Conservation (phyloP, 305 asterid genomes). For the Solanum hybrid region DNA sequence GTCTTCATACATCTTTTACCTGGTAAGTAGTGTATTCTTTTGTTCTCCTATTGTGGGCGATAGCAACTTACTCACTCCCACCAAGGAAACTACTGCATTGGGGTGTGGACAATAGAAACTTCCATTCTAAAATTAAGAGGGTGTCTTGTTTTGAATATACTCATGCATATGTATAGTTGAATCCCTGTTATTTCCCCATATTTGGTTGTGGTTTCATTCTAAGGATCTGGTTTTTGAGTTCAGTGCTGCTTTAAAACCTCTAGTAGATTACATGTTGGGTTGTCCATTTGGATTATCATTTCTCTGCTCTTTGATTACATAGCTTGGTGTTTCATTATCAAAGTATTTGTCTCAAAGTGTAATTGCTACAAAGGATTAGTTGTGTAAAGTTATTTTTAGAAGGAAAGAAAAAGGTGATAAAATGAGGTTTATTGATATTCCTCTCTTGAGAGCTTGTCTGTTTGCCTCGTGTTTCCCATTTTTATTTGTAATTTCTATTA, state of each 20-base stretch:
- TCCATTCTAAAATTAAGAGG: not conserved
- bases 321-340: not conserved
- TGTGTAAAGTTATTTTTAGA: not conserved
- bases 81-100: not conserved
- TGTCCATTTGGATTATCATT: not conserved
- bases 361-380: not conserved
- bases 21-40: constrained; percentile 42
- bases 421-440: not conserved
- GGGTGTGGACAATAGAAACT: not conserved
- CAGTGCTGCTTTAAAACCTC: not conserved
- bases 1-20: constrained; percentile 96
- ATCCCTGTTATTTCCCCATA: not conserved
- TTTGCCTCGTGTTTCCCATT: not conserved
- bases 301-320: constrained; percentile 1
- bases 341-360: not conserved
- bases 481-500: not conserved
- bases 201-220: not conserved
- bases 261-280: not conserved
- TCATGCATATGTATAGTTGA: not conserved
- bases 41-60: not conserved
- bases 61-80: not conserved
- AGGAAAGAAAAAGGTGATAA: not conserved
- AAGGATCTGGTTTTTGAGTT: constrained; percentile 1
- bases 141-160: not conserved
- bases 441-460: not conserved